Base-by-base conservation (phyloP, 768 basidiomycete species). In the Lentinula lateritia region DNA sequence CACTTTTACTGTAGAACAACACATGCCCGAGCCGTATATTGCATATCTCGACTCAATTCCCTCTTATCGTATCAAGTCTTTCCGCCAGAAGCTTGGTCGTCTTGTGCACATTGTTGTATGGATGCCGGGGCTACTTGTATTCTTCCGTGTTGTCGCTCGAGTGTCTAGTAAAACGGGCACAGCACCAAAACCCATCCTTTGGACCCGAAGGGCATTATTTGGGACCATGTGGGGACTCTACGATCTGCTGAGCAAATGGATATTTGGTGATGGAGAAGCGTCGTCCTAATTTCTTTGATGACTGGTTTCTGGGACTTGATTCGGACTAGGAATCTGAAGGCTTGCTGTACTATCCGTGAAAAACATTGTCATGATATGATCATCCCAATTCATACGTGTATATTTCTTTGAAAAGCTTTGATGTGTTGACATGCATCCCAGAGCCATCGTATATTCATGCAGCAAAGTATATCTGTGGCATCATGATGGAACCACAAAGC, bases 1-100 rank as follows among this genome's bases (percentile, higher is more conserved):
- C 7, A 10, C 23, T 23, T 10, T 48, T 35, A n/a, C 18, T 23
- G 12, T 34, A 60, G 59, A 60, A 41, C 59, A 60, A 32, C 45
- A 41, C 39, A 60, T 60, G 59, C 59, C 59, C 13, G 59, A 60
- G n/a, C n/a, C 32, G 6, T 60, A 52, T 18, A 60, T 60, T 38
- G 50, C 59, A 28, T 60, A 60, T 50, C 59, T 60, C 38, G 59
- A 60, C 16, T 18, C 46, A 13, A 20, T 53, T 28, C 59, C 59
- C 32, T 38, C 59, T 4, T 60, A 60, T 32, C 50, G 35, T 20
- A 23, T 52, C n/a, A 60, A 8, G 52, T 60, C 59, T 5, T 38
- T 60, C 50, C 50, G 59, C n/a, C 59, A 60, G 50, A 52, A 42
- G n/a, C 18, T 60, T 16, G 59, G 59, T 48, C 50, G 59, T 28